phyloP scores from a whole-genome alignment of 345 rosid genomes.

The Microcos paniculata region DNA sequence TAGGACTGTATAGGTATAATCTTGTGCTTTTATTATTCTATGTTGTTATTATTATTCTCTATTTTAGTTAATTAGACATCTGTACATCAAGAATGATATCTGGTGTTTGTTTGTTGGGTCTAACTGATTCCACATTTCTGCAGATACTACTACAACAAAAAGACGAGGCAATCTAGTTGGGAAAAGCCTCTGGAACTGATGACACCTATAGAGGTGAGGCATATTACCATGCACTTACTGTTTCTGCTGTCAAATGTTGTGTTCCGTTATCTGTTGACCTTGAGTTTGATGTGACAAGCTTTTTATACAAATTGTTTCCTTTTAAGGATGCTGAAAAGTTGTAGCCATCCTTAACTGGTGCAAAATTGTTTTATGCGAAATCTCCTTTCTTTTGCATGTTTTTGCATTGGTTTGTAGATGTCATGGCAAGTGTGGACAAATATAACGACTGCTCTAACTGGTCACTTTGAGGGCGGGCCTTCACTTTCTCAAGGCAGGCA shows the following conservation, averaged over 20 bases:
- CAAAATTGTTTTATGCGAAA: conserved; percentile 33
- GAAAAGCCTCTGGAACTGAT: conserved; percentile 94
- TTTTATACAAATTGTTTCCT: conserved; percentile 13
- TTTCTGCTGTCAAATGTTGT: conserved; percentile 8
- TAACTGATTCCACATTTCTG: conserved; percentile 15
- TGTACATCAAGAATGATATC: background rate
- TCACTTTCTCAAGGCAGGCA: conserved; percentile 48
- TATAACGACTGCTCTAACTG: conserved; percentile 44
- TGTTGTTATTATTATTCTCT: background rate
- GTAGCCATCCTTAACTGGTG: conserved; percentile 22
- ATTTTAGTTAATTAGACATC: background rate
- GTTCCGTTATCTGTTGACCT: conserved; percentile 5
- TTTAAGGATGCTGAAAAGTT: conserved; percentile 31
- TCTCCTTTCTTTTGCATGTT: conserved; percentile 44
- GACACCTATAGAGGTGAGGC: conserved; percentile 93
- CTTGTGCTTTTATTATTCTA: background rate
- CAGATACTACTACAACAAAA: conserved; percentile 96
- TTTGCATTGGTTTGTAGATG: conserved; percentile 44
- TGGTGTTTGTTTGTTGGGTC: background rate
- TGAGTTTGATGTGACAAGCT: conserved; percentile 14
- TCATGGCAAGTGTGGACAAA: conserved; percentile 52
- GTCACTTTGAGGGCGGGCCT: conserved; percentile 46
- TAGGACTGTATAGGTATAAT: background rate
- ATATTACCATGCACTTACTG: background rate
- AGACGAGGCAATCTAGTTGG: conserved; percentile 94